Percentiles rank a stretch among this genome's conserved stretches.
Conservation (phyloP, 208 protist species). For the Trypanosoma platydactyli region DNA sequence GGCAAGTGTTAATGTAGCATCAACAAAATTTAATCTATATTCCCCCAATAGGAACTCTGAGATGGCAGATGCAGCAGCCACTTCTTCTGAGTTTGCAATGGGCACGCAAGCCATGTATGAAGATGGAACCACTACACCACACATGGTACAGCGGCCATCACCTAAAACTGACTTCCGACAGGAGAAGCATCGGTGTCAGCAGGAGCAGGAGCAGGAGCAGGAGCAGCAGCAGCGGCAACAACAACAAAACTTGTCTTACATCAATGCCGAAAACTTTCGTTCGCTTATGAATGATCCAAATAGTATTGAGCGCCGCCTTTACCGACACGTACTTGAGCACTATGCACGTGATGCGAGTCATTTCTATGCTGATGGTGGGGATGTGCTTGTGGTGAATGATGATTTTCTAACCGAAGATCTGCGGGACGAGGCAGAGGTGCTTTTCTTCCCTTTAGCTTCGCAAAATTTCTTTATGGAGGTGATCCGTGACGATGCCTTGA, state of each 20-base stretch:
- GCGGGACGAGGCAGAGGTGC: conserved; percentile 60
- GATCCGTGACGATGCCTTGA: conserved; percentile 46
- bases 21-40: not conserved
- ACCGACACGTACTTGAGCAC: conserved; percentile 60
- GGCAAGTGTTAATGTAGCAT: not conserved
- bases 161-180: not conserved
- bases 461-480: conserved; percentile 87
- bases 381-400: conserved; percentile 87
- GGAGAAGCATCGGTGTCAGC: no score
- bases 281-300: conserved; percentile 50
- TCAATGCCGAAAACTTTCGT: conserved; percentile 61
- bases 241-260: conserved; percentile 26
- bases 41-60: no score
- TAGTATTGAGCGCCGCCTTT: conserved; percentile 57
- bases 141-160: not conserved
- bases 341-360: conserved; percentile 58
- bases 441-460: conserved; percentile 51
- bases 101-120: no score
- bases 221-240: conserved; percentile 9
- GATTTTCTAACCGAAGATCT: conserved; percentile 80
- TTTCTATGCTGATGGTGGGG: conserved; percentile 71
- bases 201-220: no score
- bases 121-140: not conserved
- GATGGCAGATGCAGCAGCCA: no score
- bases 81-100: no score